Conservation (phyloP, 768 basidiomycete genomes). For the Amanita pseudoporphyria region DNA sequence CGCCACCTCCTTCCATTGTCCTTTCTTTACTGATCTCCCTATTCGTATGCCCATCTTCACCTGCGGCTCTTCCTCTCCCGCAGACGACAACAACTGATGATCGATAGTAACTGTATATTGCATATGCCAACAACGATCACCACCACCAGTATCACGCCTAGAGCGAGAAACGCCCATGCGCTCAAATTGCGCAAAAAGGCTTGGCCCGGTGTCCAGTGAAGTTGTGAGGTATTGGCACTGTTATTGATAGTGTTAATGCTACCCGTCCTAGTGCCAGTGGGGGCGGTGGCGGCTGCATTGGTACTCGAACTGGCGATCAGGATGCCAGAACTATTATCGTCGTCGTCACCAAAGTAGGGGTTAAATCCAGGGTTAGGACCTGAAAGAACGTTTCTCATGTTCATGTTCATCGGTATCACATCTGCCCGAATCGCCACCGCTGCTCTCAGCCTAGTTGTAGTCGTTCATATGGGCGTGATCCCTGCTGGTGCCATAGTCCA, state of each 20-base stretch:
- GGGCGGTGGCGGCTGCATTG: neutral
- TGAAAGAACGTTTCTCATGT: too few relatives aligned
- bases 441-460: too few relatives aligned
- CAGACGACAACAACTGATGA: neutral
- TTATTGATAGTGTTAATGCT: neutral
- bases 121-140: neutral
- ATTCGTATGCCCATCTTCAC: neutral
- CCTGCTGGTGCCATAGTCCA: too few relatives aligned
- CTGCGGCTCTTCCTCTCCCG: neutral
- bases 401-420: too few relatives aligned
- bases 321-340: too few relatives aligned
- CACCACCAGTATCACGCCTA: neutral
- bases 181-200: neutral
- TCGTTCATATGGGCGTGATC: too few relatives aligned
- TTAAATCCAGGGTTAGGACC: too few relatives aligned
- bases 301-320: too few relatives aligned
- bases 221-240: neutral
- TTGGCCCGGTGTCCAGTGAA: neutral
- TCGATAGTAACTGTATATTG: neutral
- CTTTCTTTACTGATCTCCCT: neutral
- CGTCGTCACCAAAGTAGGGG: too few relatives aligned
- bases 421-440: too few relatives aligned
- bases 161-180: slow-evolving; percentile 1
- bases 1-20: neutral
- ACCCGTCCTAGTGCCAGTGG: neutral